phyloP scores from a whole-genome alignment of 2,329 filamentous ascomycete species.

The Colletotrichum karsti region DNA sequence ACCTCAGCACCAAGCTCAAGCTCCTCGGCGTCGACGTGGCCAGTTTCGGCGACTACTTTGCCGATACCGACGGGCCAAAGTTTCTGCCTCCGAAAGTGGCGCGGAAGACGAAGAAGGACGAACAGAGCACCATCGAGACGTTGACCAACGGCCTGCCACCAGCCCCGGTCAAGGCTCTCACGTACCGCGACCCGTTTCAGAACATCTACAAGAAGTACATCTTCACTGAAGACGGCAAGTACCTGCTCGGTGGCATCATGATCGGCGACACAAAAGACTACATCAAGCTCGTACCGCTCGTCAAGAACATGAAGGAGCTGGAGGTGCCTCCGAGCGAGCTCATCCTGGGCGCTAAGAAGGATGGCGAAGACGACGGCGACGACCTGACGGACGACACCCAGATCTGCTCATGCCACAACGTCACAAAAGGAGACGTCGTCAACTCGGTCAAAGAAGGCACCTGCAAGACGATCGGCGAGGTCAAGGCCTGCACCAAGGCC shows the following conservation, averaged over 20 bases:
- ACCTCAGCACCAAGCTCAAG: slow-evolving; percentile 92
- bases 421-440: slow-evolving; percentile 83
- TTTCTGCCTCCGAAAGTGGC: slow-evolving; percentile 70
- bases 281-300: slow-evolving; percentile 86
- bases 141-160: slow-evolving; percentile 63
- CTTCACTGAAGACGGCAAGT: slow-evolving; percentile 89
- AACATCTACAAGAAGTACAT: slow-evolving; percentile 94
- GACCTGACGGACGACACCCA: slow-evolving; percentile 88
- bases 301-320: slow-evolving; percentile 82
- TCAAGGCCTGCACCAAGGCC: slow-evolving; percentile 92
- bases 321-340: slow-evolving; percentile 83
- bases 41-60: slow-evolving; percentile 94
- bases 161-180: slow-evolving; percentile 80
- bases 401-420: slow-evolving; percentile 93
- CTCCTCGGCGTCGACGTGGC: slow-evolving; percentile 90
- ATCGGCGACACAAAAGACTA: slow-evolving; percentile 93
- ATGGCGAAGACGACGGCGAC: slow-evolving; percentile 77
- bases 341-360: slow-evolving; percentile 80
- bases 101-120: slow-evolving; percentile 47
- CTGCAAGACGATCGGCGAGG: slow-evolving; percentile 82
- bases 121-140: slow-evolving; percentile 49
- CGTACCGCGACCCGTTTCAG: slow-evolving; percentile 88
- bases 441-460: slow-evolving; percentile 77
- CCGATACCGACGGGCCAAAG: slow-evolving; percentile 83
- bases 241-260: slow-evolving; percentile 96